Evolutionary conservation across 495 filamentous ascomycete genomes (phyloP).

Genomic region (Hypoxylon cercidicola): DNA sequence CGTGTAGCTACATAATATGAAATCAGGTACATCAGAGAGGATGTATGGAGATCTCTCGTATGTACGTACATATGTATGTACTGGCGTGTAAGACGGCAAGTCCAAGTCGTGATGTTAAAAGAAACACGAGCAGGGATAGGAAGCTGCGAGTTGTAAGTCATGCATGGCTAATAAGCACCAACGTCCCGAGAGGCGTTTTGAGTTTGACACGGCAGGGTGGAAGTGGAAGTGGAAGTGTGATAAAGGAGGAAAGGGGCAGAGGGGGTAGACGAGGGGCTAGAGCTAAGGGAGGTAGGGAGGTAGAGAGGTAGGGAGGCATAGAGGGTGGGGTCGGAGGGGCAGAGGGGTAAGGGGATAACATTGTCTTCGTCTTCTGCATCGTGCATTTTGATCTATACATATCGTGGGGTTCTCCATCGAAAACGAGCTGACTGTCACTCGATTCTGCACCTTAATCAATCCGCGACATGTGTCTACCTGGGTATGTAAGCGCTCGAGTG

Average conservation of each 20-base stretch:
- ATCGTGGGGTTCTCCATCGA: constrained; percentile 27
- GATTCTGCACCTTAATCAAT: neutral
- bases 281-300: constrained; percentile 25
- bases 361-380: neutral
- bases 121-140: constrained; percentile 3
- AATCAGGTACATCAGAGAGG: too few species aligned
- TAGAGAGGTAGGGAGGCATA: too few species aligned
- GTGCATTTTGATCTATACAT: neutral
- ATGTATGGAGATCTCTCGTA: too few species aligned
- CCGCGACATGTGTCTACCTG: neutral
- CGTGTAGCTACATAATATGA: too few species aligned
- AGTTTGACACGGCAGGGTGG: constrained; percentile 34
- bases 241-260: constrained; percentile 10
- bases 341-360: constrained; percentile 31
- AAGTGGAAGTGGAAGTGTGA: constrained; percentile 29
- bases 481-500: neutral
- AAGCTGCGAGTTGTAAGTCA: constrained; percentile 9
- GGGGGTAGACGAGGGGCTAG: constrained; percentile 12
- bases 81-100: too few species aligned
- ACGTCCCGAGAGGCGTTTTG: constrained; percentile 28
- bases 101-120: neutral
- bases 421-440: constrained; percentile 4
- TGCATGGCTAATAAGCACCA: constrained; percentile 6
- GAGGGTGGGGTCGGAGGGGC: constrained; percentile 22
- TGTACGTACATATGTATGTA: too few species aligned